Base-by-base conservation (phyloP, 805 yeast species). In the Metschnikowia amazonensis region DNA sequence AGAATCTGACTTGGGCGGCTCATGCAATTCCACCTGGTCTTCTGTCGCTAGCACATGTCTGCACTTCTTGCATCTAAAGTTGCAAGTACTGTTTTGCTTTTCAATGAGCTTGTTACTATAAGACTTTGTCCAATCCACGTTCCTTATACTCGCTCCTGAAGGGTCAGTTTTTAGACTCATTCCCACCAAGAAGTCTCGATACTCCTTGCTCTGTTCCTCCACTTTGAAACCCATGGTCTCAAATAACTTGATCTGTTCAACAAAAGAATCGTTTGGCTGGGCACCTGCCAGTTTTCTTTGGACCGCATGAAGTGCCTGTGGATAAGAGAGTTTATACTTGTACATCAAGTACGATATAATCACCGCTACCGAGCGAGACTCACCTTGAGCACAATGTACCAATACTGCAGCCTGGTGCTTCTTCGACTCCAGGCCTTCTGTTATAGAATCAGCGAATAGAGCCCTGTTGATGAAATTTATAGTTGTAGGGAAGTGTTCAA, bases 11-110 rank as follows among this genome's bases (percentile, higher is more conserved):
- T 74, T 79, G 16, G 96, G 90, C 16, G 82, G 81, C 2, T 69
- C 72, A 64, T 90, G 96, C 18, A 69, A 62, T 25, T 86, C 77
- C 46, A 85, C 75, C 14, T 84, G 77, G 2, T 76, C 63, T 1
- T 86, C 78, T 16, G 74, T 63, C 0, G 95, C 95, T 21, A 92
- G 68, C 14, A 71, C 67, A 27, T 79, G 76, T 52, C 97, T 77
- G 68, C 99, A 92, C 60, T 81, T 80, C 54, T 84, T 87, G 67
- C 99, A 92, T 47, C 96, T 72, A 32, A 88, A 63, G 28, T 72
- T 35, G 34, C 40, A 46, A n/a, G 47, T 42, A 16, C 25, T 44
- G 14, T 13, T 40, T 23, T 13, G 29, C 32, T 3, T 32, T 44
- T 13, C 9, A 36, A 2, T 48, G 50, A 16, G 45, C 14, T 49